These are phyloP conservation scores for Seiridium unicorne DNA, from an alignment of 2,329 filamentous ascomycete genomes.

Conservation along the genomic window DNA sequence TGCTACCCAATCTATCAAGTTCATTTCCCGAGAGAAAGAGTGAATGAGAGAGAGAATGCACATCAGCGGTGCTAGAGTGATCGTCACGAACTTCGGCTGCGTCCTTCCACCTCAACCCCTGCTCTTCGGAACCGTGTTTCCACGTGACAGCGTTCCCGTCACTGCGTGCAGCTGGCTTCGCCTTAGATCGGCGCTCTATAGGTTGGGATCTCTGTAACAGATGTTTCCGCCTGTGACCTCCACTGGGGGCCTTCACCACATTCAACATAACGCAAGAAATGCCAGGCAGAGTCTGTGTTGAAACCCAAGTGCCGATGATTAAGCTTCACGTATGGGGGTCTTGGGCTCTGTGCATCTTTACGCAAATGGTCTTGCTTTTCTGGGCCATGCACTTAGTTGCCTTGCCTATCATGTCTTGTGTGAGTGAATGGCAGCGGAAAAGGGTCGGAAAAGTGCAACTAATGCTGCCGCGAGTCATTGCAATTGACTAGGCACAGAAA, in stretches of 20 bases:
- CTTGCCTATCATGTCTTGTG: background rate
- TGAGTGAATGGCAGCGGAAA: background rate
- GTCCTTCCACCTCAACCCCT: too few species aligned
- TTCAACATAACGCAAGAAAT: too few species aligned
- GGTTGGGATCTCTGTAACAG: background rate
- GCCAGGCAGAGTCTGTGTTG: background rate
- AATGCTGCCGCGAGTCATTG: too few species aligned
- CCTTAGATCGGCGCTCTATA: background rate
- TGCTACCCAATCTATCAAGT: background rate
- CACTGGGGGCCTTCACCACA: background rate
- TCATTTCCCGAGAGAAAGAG: too few species aligned
- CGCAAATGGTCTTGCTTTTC: background rate
- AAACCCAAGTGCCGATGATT: background rate
- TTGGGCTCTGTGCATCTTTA: conserved; percentile 3
- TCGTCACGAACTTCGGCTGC: too few species aligned
- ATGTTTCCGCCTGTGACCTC: background rate
- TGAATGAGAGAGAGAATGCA: too few species aligned
- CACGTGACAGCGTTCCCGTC: background rate
- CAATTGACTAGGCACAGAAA: too few species aligned
- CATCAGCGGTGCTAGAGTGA: too few species aligned
- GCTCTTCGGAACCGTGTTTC: background rate
- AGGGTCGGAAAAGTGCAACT: background rate
- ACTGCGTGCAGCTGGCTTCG: background rate
- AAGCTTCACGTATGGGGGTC: background rate
- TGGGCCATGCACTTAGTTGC: background rate